Evolutionary conservation across 495 filamentous ascomycete species (phyloP), one percentile per base, ranked within the genome.

Genomic region (Penicillium simplicissimum): DNA sequence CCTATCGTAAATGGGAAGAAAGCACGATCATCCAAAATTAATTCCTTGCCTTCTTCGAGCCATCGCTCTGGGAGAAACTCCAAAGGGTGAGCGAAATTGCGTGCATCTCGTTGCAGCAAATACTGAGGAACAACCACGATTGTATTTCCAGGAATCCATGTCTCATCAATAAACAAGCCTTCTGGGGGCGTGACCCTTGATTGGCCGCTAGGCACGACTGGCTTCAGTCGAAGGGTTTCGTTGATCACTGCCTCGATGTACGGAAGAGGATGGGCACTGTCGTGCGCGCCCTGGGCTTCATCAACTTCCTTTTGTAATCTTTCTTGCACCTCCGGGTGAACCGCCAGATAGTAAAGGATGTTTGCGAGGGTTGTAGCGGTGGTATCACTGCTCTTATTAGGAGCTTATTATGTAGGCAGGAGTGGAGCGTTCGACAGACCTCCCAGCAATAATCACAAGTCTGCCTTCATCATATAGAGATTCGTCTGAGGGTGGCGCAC

Each of bases 61-160:
- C 84, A 87, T 28, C 85, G 76, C 61, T 87, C 84, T 1, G 84
- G 84, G n/a, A 87, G 67, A 55, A 82, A 86, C 9, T 81, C 73
- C 13, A 71, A 54, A 0, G 75, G 71, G 1, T 61, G 37, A 6
- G 68, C 63, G 60, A 77, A 84, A 23, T 73, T 77, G 21, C 61
- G 63, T 42, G 73, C 69, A 58, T 68, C 72, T 55, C 63, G 66
- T 34, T 66, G 66, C 28, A 70, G 33, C 17, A 70, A 63, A 55
- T 79, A 78, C 15, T 68, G 60, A 0, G 80, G 78, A 0, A 77
- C 69, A 19, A 68, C 54, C 3, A 74, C 55, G 15, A 64, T 67
- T 4, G 63, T 65, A 40, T 70, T 47, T 10, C 68, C 73, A 11
- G 73, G 73, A 23, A 76, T 69, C 56, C 45, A 66, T 3, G 63